A percentile compares a stretch with the other conserved stretches of the same genome.
These are phyloP conservation scores for Exophiala calicioides DNA, from an alignment of 2,329 filamentous ascomycete species.

Conservation along the genomic window DNA sequence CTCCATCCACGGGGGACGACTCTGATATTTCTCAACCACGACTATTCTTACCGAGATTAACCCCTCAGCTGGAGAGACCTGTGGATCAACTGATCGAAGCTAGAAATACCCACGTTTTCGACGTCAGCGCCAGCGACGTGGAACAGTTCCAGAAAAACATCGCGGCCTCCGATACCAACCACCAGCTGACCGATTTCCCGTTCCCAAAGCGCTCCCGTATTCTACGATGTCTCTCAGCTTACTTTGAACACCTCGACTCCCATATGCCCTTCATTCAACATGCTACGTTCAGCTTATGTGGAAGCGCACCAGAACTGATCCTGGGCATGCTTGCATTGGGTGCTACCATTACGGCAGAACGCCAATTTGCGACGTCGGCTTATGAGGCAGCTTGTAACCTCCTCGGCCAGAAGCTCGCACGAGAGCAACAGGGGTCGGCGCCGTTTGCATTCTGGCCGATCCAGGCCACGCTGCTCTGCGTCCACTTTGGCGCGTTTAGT, in stretches of 20 bases:
- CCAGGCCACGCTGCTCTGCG: constrained; percentile 1
- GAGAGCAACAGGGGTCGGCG: no score
- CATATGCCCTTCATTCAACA: constrained; percentile 2
- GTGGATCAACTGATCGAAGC: neutral
- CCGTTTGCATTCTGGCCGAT: neutral
- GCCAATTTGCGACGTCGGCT: neutral
- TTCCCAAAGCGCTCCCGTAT: neutral
- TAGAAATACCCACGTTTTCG: neutral
- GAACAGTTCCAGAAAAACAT: neutral
- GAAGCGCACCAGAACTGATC: neutral
- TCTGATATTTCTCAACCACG: neutral
- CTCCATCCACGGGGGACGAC: neutral
- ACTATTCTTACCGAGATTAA: neutral
- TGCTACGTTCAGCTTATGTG: neutral
- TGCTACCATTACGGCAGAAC: neutral
- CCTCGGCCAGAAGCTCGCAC: no score
- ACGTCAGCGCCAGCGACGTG: neutral
- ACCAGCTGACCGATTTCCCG: neutral
- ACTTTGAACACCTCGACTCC: neutral
- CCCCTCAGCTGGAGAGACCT: neutral
- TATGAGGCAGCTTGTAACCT: neutral
- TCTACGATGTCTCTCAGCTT: neutral
- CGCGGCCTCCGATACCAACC: neutral
- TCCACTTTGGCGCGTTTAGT: neutral
- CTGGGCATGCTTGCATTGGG: constrained; percentile 1